Evolutionary conservation across 164 flowering plant genomes (phyloP).

Genomic region (Annona squamosa): DNA sequence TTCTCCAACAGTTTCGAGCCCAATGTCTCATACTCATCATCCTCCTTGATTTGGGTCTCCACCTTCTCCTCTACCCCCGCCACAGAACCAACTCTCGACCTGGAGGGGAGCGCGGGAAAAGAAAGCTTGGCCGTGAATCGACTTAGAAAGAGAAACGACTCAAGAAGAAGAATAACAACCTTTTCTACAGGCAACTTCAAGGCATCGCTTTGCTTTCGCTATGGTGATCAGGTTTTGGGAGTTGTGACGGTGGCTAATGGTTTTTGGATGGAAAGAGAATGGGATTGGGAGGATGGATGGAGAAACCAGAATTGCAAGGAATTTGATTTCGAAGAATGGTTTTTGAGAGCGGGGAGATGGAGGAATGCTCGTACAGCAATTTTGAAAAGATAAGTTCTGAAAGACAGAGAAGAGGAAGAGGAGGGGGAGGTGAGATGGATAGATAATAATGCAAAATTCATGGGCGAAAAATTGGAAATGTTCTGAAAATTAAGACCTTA

Average conservation of each 20-base stretch:
- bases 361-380: neutral
- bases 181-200: too few species aligned
- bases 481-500: neutral
- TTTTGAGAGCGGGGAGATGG: neutral
- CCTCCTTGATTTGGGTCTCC: too few species aligned
- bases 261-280: neutral
- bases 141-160: too few species aligned
- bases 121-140: too few species aligned
- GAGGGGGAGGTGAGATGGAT: neutral
- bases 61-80: too few species aligned
- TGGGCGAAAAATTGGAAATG: neutral
- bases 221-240: neutral
- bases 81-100: too few species aligned
- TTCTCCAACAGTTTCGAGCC: constrained; percentile 37
- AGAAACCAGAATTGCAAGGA: neutral
- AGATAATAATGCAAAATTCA: neutral
- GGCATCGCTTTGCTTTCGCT: too few species aligned
- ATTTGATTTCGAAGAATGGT: neutral
- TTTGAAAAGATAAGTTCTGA: neutral
- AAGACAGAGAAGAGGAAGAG: neutral
- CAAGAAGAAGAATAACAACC: too few species aligned
- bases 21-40: too few species aligned
- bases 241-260: too few species aligned
- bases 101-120: too few species aligned
- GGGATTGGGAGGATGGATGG: neutral